Percentiles rank a stretch among this genome's conserved stretches.
Evolutionary conservation across 2,329 filamentous ascomycete species (phyloP).

Genomic region (Claviceps sp.): DNA sequence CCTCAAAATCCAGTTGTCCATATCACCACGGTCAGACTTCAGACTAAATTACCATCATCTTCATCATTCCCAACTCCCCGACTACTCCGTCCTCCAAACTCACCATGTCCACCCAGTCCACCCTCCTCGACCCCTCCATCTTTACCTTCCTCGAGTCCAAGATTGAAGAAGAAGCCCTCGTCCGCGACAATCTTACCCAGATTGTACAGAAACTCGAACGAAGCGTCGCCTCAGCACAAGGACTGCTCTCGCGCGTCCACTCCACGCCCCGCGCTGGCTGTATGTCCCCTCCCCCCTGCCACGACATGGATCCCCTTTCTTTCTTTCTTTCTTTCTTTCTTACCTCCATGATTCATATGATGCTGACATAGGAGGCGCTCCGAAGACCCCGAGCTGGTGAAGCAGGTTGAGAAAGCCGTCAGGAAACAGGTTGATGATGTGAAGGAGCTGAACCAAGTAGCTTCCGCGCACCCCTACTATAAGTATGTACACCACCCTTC

Average conservation of each 20-base stretch:
- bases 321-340: too few species aligned
- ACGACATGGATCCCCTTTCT: too few species aligned
- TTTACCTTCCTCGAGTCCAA: constrained; percentile 80
- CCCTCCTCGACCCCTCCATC: constrained; percentile 58
- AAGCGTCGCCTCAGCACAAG: constrained; percentile 68
- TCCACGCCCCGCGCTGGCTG: constrained; percentile 58
- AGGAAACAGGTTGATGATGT: constrained; percentile 59
- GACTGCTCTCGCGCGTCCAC: constrained; percentile 77
- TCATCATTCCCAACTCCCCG: background rate
- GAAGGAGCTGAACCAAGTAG: constrained; percentile 53
- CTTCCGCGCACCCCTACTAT: constrained; percentile 88
- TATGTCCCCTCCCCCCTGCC: constrained; percentile 17
- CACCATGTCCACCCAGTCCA: constrained; percentile 20
- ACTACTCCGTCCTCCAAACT: background rate
- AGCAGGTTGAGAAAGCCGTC: constrained; percentile 59
- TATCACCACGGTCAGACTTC: too few species aligned
- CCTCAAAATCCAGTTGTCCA: too few species aligned
- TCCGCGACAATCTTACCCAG: constrained; percentile 72
- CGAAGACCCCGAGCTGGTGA: constrained; percentile 50
- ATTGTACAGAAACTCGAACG: constrained; percentile 74
- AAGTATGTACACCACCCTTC: constrained; percentile 41
- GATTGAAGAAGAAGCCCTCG: constrained; percentile 73
- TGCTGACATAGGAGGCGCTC: constrained; percentile 2
- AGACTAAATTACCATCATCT: too few species aligned
- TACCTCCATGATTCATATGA: background rate